These are phyloP conservation scores for Phtheirospermum japonicum DNA, from an alignment of 257 asterid species.

Conservation along the genomic window DNA sequence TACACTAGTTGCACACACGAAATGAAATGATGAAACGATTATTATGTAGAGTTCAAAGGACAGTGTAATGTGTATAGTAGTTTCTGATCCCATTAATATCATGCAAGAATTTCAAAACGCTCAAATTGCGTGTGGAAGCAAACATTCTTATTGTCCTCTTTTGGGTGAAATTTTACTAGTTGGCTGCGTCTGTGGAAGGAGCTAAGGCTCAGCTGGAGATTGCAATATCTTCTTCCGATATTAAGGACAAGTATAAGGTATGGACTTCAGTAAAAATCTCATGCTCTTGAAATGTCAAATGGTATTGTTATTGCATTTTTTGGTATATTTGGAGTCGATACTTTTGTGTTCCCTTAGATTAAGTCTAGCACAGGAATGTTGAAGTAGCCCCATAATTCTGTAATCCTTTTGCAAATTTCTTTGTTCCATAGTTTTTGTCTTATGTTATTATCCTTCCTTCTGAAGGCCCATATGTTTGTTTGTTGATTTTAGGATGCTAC, in stretches of 20 bases:
- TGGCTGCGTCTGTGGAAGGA: constrained; percentile 44
- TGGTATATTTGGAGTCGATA: constrained; percentile 11
- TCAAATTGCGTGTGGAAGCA: constrained; percentile 11
- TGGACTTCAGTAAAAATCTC: constrained; percentile 21
- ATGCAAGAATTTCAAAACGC: constrained; percentile 4
- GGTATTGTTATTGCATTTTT: constrained; percentile 20
- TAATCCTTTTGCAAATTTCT: constrained; percentile 16
- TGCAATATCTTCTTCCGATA: constrained; percentile 51
- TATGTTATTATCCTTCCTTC: not conserved
- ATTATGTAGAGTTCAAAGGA: not conserved
- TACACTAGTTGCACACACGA: constrained; percentile 16
- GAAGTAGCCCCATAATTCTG: not conserved
- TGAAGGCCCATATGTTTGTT: constrained; percentile 8
- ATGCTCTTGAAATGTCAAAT: constrained; percentile 10
- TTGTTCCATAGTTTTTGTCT: not conserved
- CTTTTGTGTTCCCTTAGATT: constrained; percentile 1
- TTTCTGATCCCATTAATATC: not conserved
- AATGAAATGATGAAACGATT: constrained; percentile 18
- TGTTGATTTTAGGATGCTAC: constrained; percentile 58
- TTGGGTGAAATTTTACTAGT: constrained; percentile 33
- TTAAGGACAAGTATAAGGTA: constrained; percentile 74
- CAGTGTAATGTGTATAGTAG: not conserved
- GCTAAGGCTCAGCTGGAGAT: constrained; percentile 34
- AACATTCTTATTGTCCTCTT: constrained; percentile 15
- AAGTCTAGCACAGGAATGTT: constrained; percentile 19